Evolutionary conservation across 805 yeast species (phyloP).

Genomic region (Nakazawaea molendinolei): DNA sequence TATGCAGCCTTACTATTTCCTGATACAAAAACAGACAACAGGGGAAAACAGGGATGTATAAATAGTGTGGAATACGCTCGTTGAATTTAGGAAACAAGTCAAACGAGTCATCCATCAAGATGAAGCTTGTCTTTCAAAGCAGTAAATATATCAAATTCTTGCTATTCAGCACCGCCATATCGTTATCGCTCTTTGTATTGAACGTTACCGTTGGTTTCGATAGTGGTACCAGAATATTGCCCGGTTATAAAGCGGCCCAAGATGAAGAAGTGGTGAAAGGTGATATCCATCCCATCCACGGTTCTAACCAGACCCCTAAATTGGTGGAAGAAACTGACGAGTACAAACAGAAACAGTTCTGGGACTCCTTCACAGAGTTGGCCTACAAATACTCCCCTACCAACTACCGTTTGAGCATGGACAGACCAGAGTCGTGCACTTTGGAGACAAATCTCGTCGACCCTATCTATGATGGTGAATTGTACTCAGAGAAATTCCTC

Average conservation of each 20-base stretch:
- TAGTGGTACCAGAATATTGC: background rate
- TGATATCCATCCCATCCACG: background rate
- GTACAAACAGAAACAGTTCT: constrained; percentile 2
- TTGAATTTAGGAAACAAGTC: too few species aligned
- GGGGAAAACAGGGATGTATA: too few species aligned
- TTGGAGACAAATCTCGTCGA: constrained; percentile 10
- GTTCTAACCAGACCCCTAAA: background rate
- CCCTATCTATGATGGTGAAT: constrained; percentile 5
- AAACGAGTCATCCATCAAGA: too few species aligned
- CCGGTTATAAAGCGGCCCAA: background rate
- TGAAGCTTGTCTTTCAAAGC: background rate
- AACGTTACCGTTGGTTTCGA: constrained; percentile 3
- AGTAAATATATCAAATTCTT: constrained; percentile 8
- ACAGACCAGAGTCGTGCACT: constrained; percentile 5
- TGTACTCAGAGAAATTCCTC: constrained; percentile 8
- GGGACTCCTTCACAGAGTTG: constrained; percentile 3
- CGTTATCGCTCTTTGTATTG: constrained; percentile 2
- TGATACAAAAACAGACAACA: too few species aligned
- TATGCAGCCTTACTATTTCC: too few species aligned
- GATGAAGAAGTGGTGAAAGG: constrained; percentile 2
- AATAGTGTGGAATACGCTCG: too few species aligned
- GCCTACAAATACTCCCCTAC: constrained; percentile 4
- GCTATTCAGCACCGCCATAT: background rate
- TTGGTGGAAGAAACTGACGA: constrained; percentile 4
- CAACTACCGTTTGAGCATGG: background rate